A percentile compares a stretch with the other conserved stretches of the same genome.
Evolutionary conservation across 2,329 filamentous ascomycete species (phyloP).

Genomic region (Thielaviopsis populi): DNA sequence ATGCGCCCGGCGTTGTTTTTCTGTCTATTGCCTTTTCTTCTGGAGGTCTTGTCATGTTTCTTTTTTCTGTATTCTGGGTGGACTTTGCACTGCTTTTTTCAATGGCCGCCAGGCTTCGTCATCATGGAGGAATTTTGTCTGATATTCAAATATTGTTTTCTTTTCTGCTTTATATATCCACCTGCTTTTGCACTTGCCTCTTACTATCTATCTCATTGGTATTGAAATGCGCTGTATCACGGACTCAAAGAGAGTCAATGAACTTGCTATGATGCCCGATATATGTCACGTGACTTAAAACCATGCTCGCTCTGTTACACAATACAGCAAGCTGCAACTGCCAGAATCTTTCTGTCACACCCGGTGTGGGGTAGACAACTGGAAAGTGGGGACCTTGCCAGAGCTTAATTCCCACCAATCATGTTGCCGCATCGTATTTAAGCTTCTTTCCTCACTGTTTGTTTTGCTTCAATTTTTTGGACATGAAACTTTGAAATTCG

Average conservation of each 20-base stretch:
- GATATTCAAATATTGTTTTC: background rate
- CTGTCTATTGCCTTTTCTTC: background rate
- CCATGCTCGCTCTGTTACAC: background rate
- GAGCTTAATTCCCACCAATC: background rate
- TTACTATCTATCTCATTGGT: background rate
- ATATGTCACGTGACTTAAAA: background rate
- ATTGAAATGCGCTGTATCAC: background rate
- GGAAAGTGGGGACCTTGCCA: background rate
- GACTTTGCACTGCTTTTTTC: background rate
- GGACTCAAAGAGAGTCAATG: background rate
- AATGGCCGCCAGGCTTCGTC: background rate
- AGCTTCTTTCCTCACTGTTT: background rate
- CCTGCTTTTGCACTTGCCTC: background rate
- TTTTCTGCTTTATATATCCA: background rate
- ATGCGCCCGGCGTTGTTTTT: conserved; percentile 5
- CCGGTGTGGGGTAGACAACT: background rate
- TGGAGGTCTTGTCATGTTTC: background rate
- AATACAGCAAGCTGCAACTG: background rate
- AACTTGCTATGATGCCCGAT: no score
- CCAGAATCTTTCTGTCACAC: background rate
- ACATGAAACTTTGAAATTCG: background rate
- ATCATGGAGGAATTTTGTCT: conserved; percentile 3
- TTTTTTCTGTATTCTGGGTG: background rate
- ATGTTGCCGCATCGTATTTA: background rate
- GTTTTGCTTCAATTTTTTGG: background rate